phyloP scores from a whole-genome alignment of 2,329 filamentous ascomycete species.

The Pseudonectria foliicola region DNA sequence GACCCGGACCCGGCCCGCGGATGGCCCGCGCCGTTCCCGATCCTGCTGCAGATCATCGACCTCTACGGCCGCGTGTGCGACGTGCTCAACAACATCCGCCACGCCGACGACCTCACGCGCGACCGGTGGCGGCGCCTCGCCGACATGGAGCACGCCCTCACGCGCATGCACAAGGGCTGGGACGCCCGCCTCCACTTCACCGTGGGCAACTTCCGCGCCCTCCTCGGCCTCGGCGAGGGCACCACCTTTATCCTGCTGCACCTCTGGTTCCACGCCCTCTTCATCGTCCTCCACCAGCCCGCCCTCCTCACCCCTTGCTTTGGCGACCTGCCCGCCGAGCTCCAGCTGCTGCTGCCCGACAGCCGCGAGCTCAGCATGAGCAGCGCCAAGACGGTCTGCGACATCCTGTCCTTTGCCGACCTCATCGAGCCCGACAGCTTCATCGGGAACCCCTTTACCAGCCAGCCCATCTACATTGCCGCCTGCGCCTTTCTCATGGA shows the following conservation, averaged over 20 bases:
- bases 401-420: conserved; percentile 81
- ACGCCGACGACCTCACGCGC: conserved; percentile 64
- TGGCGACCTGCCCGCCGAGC: conserved; percentile 47
- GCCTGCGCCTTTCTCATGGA: conserved; percentile 85
- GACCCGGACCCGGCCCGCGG: conserved; percentile 52
- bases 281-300: conserved; percentile 78
- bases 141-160: conserved; percentile 76
- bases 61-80: conserved; percentile 81
- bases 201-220: conserved; percentile 77
- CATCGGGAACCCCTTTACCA: conserved; percentile 81
- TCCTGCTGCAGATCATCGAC: conserved; percentile 76
- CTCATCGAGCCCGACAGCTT: conserved; percentile 80
- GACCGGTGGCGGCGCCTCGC: conserved; percentile 66
- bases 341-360: conserved; percentile 70
- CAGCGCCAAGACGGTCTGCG: conserved; percentile 84
- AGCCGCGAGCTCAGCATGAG: conserved; percentile 80
- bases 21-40: conserved; percentile 73
- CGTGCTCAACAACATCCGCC: conserved; percentile 72
- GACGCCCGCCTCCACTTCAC: conserved; percentile 75
- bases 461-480: conserved; percentile 86
- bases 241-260: conserved; percentile 83
- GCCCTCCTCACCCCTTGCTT: conserved; percentile 77
- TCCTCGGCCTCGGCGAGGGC: conserved; percentile 72
- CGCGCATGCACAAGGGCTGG: conserved; percentile 62
- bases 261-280: conserved; percentile 83